Evolutionary conservation across 352 stramenopile species (phyloP), one percentile per base, ranked within the genome.

Genomic region (Phytophthora hybrid): DNA sequence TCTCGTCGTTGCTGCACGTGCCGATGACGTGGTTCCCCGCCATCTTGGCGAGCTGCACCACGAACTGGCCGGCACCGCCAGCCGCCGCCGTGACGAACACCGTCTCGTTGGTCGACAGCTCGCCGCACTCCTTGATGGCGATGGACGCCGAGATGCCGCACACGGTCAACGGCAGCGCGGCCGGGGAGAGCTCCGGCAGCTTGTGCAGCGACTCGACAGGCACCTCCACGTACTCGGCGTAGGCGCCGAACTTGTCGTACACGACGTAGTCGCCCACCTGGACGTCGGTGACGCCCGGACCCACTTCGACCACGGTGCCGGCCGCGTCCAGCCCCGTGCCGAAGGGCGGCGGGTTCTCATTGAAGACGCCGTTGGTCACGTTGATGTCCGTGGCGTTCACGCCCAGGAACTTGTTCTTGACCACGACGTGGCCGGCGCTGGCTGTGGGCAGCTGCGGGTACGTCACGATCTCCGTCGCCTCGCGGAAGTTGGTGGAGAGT

Each of bases 1-100:
- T 97, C 58, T 93, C 91, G 39, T 91, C 82, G 55, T 78, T 93
- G 74, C 87, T 94, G 63, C 85, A 87, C n/a, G 84, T 93, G 55
- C 78, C 79, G 55, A 96, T 91, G n/a, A 92, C 84, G 52, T 88
- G 77, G 76, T 90, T 91, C 29, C 85, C 86, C 5, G 92, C 76
- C 18, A 90, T 82, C 54, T 93, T 93, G 56, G 89, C 89, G 31
- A 97, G 74, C 58, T 97, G 90, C 63, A 96, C 76, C 29, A 87
- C 91, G 44, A 93, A 91, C 21, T 94, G 70, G 5, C 91, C 91
- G 14, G 87, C 93, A n/a, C 87, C 91, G 8, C 91, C 91, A 16
- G 81, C 82, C 3, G 82, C 79, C 1, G 82, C 71, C 16, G 82
- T 84, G 39, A 91, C 83, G 26, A 91, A 73, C 55, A 91, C 81